Evolutionary conservation across 1,284 basidiomycete species (phyloP), one percentile per base, ranked within the genome.

Genomic region (Rhodotorula glutinis): DNA sequence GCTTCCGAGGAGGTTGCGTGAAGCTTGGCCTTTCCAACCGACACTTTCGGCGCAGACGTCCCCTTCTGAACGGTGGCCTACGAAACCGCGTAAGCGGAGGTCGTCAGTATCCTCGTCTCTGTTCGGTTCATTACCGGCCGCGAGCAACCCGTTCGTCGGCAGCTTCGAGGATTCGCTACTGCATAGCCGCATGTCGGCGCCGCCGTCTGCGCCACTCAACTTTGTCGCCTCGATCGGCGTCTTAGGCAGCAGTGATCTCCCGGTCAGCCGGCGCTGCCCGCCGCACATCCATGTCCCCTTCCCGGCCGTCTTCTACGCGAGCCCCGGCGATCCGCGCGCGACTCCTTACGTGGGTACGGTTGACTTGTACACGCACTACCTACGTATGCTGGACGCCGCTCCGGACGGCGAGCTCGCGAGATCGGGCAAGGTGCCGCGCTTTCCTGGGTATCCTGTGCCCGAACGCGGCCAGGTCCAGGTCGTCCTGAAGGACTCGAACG

Each of bases 391-490:
- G 56, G 7, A 40, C 30, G 19, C 58, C 10, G 43, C 43, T 25
- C 4, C 11, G 44, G 33, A 44, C 27, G 19, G 33, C 52, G 19
- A 23, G 40, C 9, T 27, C 14, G 30, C 33, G 33, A 38, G 33
- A 38, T 38, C 33, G 33, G 11, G 33, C 33, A 65, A 61, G 43
- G 46, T 69, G 4, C 80, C 80, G 0, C 62, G 68, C 0, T 81
- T 81, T 65, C 83, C 83, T 0, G 83, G 83, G 21, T 84, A 82
- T 67, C 76, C 78, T 40, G 77, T 84, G 9, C 81, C 82, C 0
- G 77, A 77, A 0, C 74, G 79, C 30, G 83, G 83, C n/a, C 82
- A 82, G 67, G 72, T 84, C 13, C 83, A 83, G 74, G 76, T 83
- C 14, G 76, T 84, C 33, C 76, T 84, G 75, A 82, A 81, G 74